Conservation (phyloP, 768 basidiomycete species). For the Naematelia aurantialba region DNA sequence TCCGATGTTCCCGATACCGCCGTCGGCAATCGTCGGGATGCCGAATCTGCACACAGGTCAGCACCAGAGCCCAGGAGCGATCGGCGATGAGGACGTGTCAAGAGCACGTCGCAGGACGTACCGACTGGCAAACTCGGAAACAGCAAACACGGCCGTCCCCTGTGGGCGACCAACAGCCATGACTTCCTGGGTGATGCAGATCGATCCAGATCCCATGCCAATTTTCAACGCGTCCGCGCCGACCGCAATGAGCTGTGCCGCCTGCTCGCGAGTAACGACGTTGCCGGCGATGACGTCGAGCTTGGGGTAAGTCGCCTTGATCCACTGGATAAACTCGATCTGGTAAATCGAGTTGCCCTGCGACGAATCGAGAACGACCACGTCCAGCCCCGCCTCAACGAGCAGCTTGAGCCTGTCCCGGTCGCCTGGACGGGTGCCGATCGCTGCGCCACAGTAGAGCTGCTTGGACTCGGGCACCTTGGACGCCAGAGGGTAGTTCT, state of each 20-base stretch:
- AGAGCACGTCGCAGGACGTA: too few relatives aligned
- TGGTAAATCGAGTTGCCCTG: constrained; percentile 95
- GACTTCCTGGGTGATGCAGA: constrained; percentile 99
- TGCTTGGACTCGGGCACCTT: constrained; percentile 89
- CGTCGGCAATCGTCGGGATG: constrained; percentile 93
- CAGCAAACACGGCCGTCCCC: constrained; percentile 95
- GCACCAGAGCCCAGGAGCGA: too few relatives aligned
- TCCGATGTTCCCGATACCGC: constrained; percentile 90
- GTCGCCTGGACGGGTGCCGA: constrained; percentile 88
- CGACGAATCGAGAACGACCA: constrained; percentile 89
- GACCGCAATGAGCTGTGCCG: constrained; percentile 84
- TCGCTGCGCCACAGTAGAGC: constrained; percentile 90
- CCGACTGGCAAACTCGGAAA: constrained; percentile 75
- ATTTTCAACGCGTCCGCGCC: constrained; percentile 94
- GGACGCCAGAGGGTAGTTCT: constrained; percentile 89
- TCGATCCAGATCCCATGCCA: constrained; percentile 97
- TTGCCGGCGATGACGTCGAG: constrained; percentile 96
- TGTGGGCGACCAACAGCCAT: constrained; percentile 99
- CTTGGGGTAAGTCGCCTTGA: constrained; percentile 76
- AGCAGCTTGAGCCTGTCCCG: constrained; percentile 77
- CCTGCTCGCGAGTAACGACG: constrained; percentile 96
- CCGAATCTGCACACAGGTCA: constrained; percentile 68
- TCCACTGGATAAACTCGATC: constrained; percentile 89
- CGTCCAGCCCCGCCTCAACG: constrained; percentile 90
- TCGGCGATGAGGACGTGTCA: too few relatives aligned